Conservation (phyloP, 2,329 filamentous ascomycete species). For the Aureobasidium sp. region DNA sequence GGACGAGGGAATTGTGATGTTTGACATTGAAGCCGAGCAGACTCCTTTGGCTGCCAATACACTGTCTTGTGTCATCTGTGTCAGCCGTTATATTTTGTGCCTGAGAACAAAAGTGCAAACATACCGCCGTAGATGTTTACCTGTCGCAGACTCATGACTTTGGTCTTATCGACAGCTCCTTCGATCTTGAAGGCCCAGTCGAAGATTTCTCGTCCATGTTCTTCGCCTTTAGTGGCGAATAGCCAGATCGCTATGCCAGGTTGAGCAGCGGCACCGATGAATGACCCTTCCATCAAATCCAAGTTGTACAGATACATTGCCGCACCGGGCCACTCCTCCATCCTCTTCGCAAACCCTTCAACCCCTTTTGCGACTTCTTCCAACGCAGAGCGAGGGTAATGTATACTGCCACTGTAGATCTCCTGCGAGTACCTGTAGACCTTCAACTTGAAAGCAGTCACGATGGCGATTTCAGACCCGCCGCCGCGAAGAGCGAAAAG, state of each 20-base stretch:
- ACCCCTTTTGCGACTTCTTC: neutral
- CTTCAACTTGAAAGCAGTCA: neutral
- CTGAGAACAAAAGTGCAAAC: neutral
- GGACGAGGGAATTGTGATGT: neutral
- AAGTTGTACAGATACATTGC: slow-evolving; percentile 6
- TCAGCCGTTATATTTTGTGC: neutral
- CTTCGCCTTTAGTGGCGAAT: neutral
- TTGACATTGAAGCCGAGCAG: neutral
- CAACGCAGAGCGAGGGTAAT: neutral
- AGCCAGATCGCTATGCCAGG: slow-evolving; percentile 1
- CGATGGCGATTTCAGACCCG: slow-evolving; percentile 19
- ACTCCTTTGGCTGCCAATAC: neutral
- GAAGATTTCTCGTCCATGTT: neutral
- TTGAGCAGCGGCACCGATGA: neutral
- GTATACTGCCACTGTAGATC: neutral
- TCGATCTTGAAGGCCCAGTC: slow-evolving; percentile 5
- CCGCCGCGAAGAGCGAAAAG: slow-evolving; percentile 38
- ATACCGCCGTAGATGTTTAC: neutral
- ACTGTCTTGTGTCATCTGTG: neutral
- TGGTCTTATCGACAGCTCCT: slow-evolving; percentile 1
- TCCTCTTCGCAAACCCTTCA: neutral
- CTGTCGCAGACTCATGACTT: neutral
- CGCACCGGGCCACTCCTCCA: neutral
- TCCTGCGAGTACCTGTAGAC: neutral
- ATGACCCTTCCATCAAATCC: neutral